Percentiles rank a stretch among this genome's conserved stretches.
Conservation (phyloP, 176 grass and related monocot genomes). For the Raddia guianensis region DNA sequence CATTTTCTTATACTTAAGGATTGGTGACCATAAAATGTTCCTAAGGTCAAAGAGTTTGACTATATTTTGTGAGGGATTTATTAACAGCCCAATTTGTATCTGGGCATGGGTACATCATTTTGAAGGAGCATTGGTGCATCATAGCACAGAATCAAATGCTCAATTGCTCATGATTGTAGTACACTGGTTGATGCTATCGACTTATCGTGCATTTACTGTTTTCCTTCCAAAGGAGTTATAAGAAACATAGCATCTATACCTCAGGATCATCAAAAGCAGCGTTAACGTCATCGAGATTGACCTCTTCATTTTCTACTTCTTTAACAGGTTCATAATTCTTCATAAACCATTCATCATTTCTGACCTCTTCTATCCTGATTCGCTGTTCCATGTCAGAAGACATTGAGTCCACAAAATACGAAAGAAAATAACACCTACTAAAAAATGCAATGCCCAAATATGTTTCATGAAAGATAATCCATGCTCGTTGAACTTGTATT, state of each 20-base stretch:
- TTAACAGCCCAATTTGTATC: background rate
- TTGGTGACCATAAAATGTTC: slow-evolving; percentile 10
- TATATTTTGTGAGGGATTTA: slow-evolving; percentile 10
- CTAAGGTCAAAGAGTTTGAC: background rate
- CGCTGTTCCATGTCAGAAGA: slow-evolving; percentile 59
- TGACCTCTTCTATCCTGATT: slow-evolving; percentile 95
- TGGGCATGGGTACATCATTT: background rate
- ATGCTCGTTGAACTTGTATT: background rate
- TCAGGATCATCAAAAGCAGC: slow-evolving; percentile 86
- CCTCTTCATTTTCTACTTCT: slow-evolving; percentile 80
- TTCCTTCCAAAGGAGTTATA: slow-evolving; percentile 25
- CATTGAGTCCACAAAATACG: slow-evolving; percentile 34
- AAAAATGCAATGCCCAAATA: slow-evolving; percentile 11
- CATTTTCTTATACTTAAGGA: background rate
- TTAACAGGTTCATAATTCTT: slow-evolving; percentile 77
- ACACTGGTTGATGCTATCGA: background rate
- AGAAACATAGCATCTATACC: slow-evolving; percentile 46
- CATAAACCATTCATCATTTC: slow-evolving; percentile 91
- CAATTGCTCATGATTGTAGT: slow-evolving; percentile 22
- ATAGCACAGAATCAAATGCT: slow-evolving; percentile 13
- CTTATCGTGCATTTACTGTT: background rate
- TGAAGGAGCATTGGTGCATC: background rate
- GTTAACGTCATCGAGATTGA: slow-evolving; percentile 90
- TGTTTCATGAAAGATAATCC: background rate
- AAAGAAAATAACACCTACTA: slow-evolving; percentile 15